Percentiles rank a stretch among this genome's conserved stretches.
phyloP scores from a whole-genome alignment of 345 rosid genomes.

The Excoecaria agallocha region DNA sequence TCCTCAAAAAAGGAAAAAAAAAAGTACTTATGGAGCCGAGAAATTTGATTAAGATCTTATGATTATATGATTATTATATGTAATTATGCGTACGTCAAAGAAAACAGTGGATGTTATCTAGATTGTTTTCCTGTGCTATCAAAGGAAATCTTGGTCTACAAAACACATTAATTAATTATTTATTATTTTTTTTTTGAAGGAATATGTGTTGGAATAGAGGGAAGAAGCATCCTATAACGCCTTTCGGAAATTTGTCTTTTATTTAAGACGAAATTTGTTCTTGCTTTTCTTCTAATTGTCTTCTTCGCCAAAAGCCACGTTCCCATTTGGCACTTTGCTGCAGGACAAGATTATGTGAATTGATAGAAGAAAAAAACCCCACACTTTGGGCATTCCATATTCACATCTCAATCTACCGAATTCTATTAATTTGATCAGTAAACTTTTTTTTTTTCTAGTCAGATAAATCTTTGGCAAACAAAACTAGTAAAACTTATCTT shows the following conservation, averaged over 20 bases:
- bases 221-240: neutral
- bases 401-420: no score
- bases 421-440: no score
- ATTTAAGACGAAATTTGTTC: neutral
- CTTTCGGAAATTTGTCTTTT: slow-evolving; percentile 2
- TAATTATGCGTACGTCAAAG: neutral
- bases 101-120: slow-evolving; percentile 4
- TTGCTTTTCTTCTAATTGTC: slow-evolving; percentile 3
- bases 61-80: neutral
- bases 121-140: neutral
- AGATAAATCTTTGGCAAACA: no score
- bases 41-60: neutral
- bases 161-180: neutral
- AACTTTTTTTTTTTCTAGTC: no score
- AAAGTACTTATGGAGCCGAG: neutral
- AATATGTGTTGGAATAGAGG: no score
- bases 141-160: neutral
- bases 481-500: no score
- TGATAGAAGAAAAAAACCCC: neutral
- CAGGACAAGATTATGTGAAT: neutral
- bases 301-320: neutral
- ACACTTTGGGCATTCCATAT: no score
- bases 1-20: neutral
- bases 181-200: no score
- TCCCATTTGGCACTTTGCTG: slow-evolving; percentile 12